phyloP scores from a whole-genome alignment of 768 basidiomycete genomes.

The Cystofilobasidium macerans region DNA sequence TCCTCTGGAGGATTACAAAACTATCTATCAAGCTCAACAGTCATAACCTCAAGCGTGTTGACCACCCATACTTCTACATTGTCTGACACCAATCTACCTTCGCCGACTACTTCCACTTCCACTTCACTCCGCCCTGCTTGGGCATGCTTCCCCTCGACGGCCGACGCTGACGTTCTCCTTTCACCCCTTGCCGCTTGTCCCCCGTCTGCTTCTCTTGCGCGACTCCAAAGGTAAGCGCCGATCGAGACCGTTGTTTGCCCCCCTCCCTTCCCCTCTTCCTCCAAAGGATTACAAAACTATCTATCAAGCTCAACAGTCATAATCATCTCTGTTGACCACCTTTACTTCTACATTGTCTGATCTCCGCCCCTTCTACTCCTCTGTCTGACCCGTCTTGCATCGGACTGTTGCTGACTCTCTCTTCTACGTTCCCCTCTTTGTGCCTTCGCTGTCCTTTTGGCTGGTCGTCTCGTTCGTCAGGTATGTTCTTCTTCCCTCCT shows the following conservation, averaged over 20 bases:
- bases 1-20: constrained; percentile 33
- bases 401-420: not conserved
- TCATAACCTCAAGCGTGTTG: constrained; percentile 35
- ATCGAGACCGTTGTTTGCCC: too few relatives aligned
- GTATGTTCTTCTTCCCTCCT: not conserved
- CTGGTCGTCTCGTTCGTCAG: not conserved
- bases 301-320: constrained; percentile 41
- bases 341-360: constrained; percentile 4
- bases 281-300: constrained; percentile 33
- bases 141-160: not conserved
- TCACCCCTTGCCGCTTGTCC: too few relatives aligned
- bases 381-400: not conserved
- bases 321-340: constrained; percentile 31
- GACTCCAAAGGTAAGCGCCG: too few relatives aligned
- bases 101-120: too few relatives aligned
- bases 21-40: constrained; percentile 40
- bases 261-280: not conserved
- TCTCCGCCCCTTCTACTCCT: not conserved
- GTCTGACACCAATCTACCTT: constrained; percentile 16
- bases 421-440: not conserved
- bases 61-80: constrained; percentile 25
- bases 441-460: not conserved
- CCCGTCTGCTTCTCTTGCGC: too few relatives aligned
- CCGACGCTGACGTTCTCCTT: too few relatives aligned
- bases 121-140: too few relatives aligned